These are phyloP conservation scores for Salix suchowensis DNA, from an alignment of 345 rosid species.

Conservation along the genomic window DNA sequence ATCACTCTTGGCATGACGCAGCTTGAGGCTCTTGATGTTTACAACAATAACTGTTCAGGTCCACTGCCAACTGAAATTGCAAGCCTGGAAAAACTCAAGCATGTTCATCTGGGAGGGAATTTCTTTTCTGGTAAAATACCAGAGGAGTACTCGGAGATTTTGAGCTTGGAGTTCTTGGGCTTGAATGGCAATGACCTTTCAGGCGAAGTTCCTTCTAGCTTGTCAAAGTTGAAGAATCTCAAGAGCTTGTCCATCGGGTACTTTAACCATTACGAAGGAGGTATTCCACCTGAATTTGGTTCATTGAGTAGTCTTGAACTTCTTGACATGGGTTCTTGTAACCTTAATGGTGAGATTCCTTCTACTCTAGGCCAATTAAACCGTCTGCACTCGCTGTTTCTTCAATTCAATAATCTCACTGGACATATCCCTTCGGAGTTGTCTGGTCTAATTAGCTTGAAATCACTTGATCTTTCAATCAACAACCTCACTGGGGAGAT, in stretches of 20 bases:
- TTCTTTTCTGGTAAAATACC: slow-evolving; percentile 71
- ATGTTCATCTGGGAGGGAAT: slow-evolving; percentile 67
- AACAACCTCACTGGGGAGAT: slow-evolving; percentile 69
- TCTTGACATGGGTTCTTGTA: slow-evolving; percentile 69
- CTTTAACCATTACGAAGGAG: slow-evolving; percentile 50
- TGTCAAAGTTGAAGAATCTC: slow-evolving; percentile 57
- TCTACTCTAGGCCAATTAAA: slow-evolving; percentile 49
- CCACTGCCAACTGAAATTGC: slow-evolving; percentile 48
- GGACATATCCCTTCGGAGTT: slow-evolving; percentile 71
- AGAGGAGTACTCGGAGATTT: slow-evolving; percentile 57
- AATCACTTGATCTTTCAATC: slow-evolving; percentile 68
- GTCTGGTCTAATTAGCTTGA: slow-evolving; percentile 53
- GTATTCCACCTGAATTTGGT: slow-evolving; percentile 74
- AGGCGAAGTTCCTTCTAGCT: slow-evolving; percentile 52
- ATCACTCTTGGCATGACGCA: slow-evolving; percentile 42
- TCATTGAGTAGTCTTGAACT: slow-evolving; percentile 41
- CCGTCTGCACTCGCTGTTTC: slow-evolving; percentile 57
- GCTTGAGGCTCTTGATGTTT: slow-evolving; percentile 57
- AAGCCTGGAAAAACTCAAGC: slow-evolving; percentile 47
- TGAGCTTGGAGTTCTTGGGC: slow-evolving; percentile 62
- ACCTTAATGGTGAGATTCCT: slow-evolving; percentile 73
- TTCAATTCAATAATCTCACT: slow-evolving; percentile 62
- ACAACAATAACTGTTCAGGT: slow-evolving; percentile 68
- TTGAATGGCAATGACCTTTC: slow-evolving; percentile 51
- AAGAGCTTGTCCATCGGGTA: slow-evolving; percentile 55